Percentiles rank a stretch among this genome's conserved stretches.
Conservation (phyloP, 2,329 filamentous ascomycete species). For the Pseudohalonectria lignicola region DNA sequence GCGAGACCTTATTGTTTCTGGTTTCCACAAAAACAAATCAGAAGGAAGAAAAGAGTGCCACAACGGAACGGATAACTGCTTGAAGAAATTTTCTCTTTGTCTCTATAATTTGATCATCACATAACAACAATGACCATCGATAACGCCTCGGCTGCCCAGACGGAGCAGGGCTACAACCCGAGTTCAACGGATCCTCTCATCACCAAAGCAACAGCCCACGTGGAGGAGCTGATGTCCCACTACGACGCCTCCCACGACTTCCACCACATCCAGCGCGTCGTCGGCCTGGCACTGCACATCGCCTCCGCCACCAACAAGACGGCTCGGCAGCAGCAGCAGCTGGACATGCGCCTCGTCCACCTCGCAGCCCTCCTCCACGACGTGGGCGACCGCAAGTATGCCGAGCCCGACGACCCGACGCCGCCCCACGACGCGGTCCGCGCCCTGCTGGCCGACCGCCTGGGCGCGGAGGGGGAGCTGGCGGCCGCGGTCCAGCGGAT, state of each 20-base stretch:
- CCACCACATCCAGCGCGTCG: constrained; percentile 69
- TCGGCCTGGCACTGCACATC: constrained; percentile 60
- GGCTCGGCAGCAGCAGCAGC: constrained; percentile 7
- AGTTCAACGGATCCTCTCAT: constrained; percentile 35
- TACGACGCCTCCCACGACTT: constrained; percentile 88
- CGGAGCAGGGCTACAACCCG: no score
- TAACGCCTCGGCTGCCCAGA: no score
- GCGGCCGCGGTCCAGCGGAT: constrained; percentile 60
- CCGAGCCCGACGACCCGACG: constrained; percentile 16
- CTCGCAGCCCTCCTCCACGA: constrained; percentile 76
- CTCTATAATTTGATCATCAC: no score
- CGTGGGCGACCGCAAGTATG: constrained; percentile 78
- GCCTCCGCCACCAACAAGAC: constrained; percentile 24
- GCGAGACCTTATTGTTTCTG: no score
- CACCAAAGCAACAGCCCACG: constrained; percentile 47
- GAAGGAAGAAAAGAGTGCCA: no score
- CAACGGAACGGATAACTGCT: no score
- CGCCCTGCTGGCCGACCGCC: constrained; percentile 36
- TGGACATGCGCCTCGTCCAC: constrained; percentile 46
- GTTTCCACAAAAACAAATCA: no score
- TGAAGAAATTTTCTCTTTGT: no score
- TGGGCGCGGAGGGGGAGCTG: constrained; percentile 45
- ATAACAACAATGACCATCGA: no score
- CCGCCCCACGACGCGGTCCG: constrained; percentile 45
- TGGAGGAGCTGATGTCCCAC: constrained; percentile 60